Conservation (phyloP, 768 basidiomycete genomes). For the Mycena olivaceomarginata region DNA sequence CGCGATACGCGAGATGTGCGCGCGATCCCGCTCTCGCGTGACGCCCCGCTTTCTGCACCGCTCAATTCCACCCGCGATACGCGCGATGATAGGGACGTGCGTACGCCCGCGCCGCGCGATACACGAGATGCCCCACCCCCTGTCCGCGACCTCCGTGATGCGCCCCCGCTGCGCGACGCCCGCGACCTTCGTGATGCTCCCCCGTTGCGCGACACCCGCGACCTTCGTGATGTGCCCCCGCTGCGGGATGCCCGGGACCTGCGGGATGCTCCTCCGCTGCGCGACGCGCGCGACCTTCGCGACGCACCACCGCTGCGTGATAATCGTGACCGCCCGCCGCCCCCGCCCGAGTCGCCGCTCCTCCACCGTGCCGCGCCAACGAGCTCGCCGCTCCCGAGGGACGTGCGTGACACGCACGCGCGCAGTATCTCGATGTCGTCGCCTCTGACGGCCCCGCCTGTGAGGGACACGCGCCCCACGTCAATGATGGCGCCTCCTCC, state of each 20-base stretch:
- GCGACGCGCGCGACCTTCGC: constrained; percentile 21
- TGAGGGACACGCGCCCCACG: neutral
- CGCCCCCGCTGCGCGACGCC: constrained; percentile 7
- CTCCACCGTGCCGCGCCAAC: constrained; percentile 33
- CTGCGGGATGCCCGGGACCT: constrained; percentile 18
- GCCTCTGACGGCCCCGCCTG: neutral
- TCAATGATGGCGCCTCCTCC: constrained; percentile 5
- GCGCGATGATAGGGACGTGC: constrained; percentile 28
- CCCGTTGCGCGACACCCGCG: constrained; percentile 16
- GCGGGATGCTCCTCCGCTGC: constrained; percentile 14
- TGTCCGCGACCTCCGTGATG: constrained; percentile 12
- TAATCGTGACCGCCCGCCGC: constrained; percentile 11
- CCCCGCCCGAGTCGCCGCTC: constrained; percentile 20
- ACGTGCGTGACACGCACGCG: constrained; percentile 9
- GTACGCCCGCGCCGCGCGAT: constrained; percentile 29
- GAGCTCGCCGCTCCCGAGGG: constrained; percentile 28
- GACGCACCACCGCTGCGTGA: constrained; percentile 21
- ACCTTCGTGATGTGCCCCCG: constrained; percentile 16
- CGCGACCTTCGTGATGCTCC: constrained; percentile 27
- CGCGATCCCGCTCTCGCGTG: constrained; percentile 7
- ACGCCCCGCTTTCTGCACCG: constrained; percentile 20
- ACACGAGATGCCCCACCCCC: neutral
- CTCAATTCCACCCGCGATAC: constrained; percentile 3
- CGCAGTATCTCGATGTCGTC: constrained; percentile 19
- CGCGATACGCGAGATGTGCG: constrained; percentile 36